These are phyloP conservation scores for Cadophora sp. DNA, from an alignment of 2,329 filamentous ascomycete species.

Conservation along the genomic window DNA sequence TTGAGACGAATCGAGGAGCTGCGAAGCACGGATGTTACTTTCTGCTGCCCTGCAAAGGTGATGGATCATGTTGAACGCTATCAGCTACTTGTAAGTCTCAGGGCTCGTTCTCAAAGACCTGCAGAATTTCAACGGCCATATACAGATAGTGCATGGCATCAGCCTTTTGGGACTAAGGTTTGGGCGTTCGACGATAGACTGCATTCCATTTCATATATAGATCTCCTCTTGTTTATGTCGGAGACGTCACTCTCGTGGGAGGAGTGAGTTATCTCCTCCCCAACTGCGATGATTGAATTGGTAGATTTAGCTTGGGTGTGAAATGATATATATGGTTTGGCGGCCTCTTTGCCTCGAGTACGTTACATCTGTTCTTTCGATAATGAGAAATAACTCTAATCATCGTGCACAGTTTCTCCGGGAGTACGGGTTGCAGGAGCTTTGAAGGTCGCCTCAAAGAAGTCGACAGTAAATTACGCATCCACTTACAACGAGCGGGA, in stretches of 20 bases:
- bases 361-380: too few species aligned
- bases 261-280: too few species aligned
- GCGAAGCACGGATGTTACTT: constrained; percentile 31
- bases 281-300: too few species aligned
- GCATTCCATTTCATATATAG: constrained; percentile 13
- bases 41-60: constrained; percentile 30
- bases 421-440: too few species aligned
- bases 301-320: too few species aligned
- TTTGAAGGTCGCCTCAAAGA: constrained; percentile 1
- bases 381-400: too few species aligned
- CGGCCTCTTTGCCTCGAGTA: too few species aligned
- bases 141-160: constrained; percentile 29
- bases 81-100: constrained; percentile 31
- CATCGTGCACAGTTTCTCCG: too few species aligned
- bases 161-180: constrained; percentile 29
- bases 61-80: constrained; percentile 34
- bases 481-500: not conserved
- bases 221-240: too few species aligned
- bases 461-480: not conserved
- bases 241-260: too few species aligned
- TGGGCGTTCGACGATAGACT: constrained; percentile 19
- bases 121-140: constrained; percentile 35
- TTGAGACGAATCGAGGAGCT: constrained; percentile 31
- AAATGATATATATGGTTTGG: too few species aligned
- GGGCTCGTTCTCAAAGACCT: constrained; percentile 31